Evolutionary conservation across 306 rosid genomes (phyloP).

Genomic region (peach (Prunus persica)): Prunus_persica_NCBIv2 NC_034013.1:12409501-12410000

Average conservation of each 20-base stretch:
- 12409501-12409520: slow-evolving; percentile 52
- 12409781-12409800: neutral
- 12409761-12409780: neutral
- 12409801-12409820: neutral
- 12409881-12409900: neutral
- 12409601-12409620: neutral
- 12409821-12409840: neutral
- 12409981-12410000: neutral
- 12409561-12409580: slow-evolving; percentile 50
- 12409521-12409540: slow-evolving; percentile 45
- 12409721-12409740: neutral
- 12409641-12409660: neutral
- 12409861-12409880: neutral
- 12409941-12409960: neutral
- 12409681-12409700: neutral
- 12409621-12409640: neutral
- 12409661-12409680: neutral
- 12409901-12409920: neutral
- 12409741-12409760: neutral
- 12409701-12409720: neutral
- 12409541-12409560: slow-evolving; percentile 49
- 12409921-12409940: neutral
- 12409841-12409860: neutral
- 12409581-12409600: slow-evolving; percentile 41
- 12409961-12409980: neutral